These are phyloP conservation scores for Schizophyllum commune DNA, from an alignment of 1,284 basidiomycete species.

Conservation along the genomic window DNA sequence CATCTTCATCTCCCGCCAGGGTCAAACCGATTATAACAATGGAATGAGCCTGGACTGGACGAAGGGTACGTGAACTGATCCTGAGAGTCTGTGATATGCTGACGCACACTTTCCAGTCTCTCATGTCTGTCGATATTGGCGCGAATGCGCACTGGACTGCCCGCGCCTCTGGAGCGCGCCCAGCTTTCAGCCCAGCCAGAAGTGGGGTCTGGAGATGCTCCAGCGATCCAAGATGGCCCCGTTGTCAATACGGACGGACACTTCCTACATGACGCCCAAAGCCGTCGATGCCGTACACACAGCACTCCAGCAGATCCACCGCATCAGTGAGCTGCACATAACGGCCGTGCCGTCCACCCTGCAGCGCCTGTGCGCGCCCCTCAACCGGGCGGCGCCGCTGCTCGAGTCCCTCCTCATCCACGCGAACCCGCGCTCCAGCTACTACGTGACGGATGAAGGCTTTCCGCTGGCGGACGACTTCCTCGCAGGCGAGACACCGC, in stretches of 20 bases:
- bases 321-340: constrained; percentile 14
- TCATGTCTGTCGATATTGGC: constrained; percentile 29
- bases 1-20: constrained; percentile 2
- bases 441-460: constrained; percentile 4
- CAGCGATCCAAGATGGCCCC: constrained; percentile 25
- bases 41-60: neutral
- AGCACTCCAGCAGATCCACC: constrained; percentile 14
- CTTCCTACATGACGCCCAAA: constrained; percentile 10
- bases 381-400: constrained; percentile 1
- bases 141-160: constrained; percentile 24
- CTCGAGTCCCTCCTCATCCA: constrained; percentile 6
- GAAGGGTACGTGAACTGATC: constrained; percentile 5
- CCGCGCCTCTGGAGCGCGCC: constrained; percentile 28
- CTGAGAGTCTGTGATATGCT: neutral
- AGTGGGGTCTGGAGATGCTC: constrained; percentile 27
- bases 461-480: constrained; percentile 15
- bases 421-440: constrained; percentile 3
- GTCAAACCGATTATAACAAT: neutral
- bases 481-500: constrained; percentile 18
- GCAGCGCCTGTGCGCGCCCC: neutral
- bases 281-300: constrained; percentile 15
- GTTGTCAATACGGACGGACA: constrained; percentile 19
- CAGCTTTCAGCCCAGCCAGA: constrained; percentile 15
- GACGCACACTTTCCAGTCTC: constrained; percentile 12
- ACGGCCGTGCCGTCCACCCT: neutral